Conservation (phyloP, 192 early-diverging fungal species). For the Coemansia sp. region DNA sequence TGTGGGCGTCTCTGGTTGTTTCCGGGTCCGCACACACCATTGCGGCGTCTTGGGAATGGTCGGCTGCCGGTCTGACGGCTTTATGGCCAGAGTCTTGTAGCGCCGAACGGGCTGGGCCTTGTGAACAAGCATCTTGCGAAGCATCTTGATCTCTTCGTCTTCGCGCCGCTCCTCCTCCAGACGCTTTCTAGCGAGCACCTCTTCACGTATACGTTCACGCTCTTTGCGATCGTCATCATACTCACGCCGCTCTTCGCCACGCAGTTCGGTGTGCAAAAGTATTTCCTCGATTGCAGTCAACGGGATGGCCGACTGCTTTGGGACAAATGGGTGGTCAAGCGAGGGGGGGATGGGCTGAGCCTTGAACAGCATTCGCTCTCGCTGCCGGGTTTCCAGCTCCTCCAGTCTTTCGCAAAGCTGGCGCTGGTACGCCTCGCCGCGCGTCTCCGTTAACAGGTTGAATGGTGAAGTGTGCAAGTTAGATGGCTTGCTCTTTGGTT, state of each 20-base stretch:
- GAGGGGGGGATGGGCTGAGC: slow-evolving; percentile 59
- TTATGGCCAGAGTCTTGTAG: slow-evolving; percentile 53
- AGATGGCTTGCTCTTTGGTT: slow-evolving; percentile 24
- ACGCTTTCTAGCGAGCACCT: slow-evolving; percentile 55
- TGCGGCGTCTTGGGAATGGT: slow-evolving; percentile 56
- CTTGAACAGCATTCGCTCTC: slow-evolving; percentile 51
- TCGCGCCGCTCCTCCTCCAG: slow-evolving; percentile 57
- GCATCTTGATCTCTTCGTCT: slow-evolving; percentile 55
- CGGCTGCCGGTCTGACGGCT: slow-evolving; percentile 58
- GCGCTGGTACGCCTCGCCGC: slow-evolving; percentile 53
- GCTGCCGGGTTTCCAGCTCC: slow-evolving; percentile 47
- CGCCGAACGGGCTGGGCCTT: slow-evolving; percentile 63
- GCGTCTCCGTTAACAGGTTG: slow-evolving; percentile 56
- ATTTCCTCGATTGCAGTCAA: slow-evolving; percentile 50
- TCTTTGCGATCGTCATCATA: slow-evolving; percentile 61
- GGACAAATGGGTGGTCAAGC: slow-evolving; percentile 62
- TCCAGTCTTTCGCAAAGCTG: slow-evolving; percentile 48
- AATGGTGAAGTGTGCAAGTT: slow-evolving; percentile 62
- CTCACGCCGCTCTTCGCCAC: slow-evolving; percentile 64
- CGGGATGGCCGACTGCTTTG: slow-evolving; percentile 52
- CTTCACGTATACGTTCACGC: slow-evolving; percentile 57
- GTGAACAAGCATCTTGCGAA: slow-evolving; percentile 59
- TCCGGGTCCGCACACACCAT: slow-evolving; percentile 45
- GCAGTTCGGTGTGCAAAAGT: slow-evolving; percentile 57
- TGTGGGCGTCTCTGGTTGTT: slow-evolving; percentile 12